Base-by-base conservation (phyloP, 768 basidiomycete species). In the Pleurotus citrinopileatus region DNA sequence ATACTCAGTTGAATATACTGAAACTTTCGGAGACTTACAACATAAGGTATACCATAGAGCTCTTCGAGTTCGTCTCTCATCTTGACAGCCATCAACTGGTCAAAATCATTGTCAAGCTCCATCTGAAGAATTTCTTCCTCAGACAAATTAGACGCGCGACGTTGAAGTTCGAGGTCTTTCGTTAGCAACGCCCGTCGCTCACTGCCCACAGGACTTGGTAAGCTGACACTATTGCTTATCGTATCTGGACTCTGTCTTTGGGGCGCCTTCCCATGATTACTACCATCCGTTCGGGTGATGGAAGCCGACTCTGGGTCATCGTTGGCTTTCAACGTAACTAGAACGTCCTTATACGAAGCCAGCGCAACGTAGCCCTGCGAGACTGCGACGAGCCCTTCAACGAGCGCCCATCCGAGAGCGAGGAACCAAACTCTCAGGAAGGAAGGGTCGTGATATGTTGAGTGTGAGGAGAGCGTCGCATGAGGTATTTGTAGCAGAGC, bases 361-460 rank as follows among this genome's bases (percentile, higher is more conserved):
- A 92, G 76, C 25, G 81, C 80, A 44, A 79, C 79, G 62, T 89
- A 93, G 7, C 87, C 88, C 64, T 91, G 90, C 51, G 72, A 70
- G 48, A 91, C 75, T 3, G 82, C 80, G 1, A 83, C 81, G 19
- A 78, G 58, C 3, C 84, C 84, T 59, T 90, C 91, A 3, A 83
- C 85, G 5, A 79, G 68, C 10, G 87, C 86, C 85, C 86, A 90
- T 0, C 87, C 87, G 2, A 92, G 72, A 2, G 86, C 85, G 32
- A 89, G 69, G 84, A 85, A 89, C 89, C 90, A 91, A 3, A 87
- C 80, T 26, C 81, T 75, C 19, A 69, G 65, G 70, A 93, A 93
- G 3, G 81, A 79, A 1, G 71, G 62, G 57, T 84, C 75, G 53
- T 67, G 70, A 74, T 80, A 85, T 6, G 79, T 82, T 37, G 84